Evolutionary conservation across 805 yeast genomes (phyloP).

Genomic region (Candida corydali): DNA sequence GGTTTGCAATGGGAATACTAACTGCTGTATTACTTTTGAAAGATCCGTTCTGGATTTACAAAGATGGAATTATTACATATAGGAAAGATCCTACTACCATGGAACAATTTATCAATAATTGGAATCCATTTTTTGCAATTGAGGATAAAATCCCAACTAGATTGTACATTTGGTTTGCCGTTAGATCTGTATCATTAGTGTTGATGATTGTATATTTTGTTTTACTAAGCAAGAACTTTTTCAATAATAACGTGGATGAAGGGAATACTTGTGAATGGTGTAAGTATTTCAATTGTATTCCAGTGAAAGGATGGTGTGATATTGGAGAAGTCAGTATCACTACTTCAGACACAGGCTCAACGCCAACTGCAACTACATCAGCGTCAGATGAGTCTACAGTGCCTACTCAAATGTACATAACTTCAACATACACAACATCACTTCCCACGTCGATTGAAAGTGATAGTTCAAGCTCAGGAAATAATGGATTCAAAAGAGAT

Average conservation of each 20-base stretch:
- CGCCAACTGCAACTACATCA: slow-evolving; percentile 8
- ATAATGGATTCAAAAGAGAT: not conserved
- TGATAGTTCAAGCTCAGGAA: not conserved
- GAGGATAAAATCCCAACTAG: slow-evolving; percentile 29
- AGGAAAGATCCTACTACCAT: slow-evolving; percentile 23
- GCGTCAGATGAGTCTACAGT: slow-evolving; percentile 7
- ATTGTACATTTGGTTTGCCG: slow-evolving; percentile 51
- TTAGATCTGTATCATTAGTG: slow-evolving; percentile 42
- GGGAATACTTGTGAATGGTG: slow-evolving; percentile 65
- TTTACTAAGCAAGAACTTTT: slow-evolving; percentile 46
- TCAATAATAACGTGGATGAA: slow-evolving; percentile 33
- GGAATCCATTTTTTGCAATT: slow-evolving; percentile 36
- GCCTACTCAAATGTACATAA: not conserved
- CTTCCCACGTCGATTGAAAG: slow-evolving; percentile 20
- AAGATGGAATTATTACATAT: slow-evolving; percentile 36
- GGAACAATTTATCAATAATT: slow-evolving; percentile 30
- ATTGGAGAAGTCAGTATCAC: slow-evolving; percentile 34
- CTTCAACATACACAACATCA: slow-evolving; percentile 5
- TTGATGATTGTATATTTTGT: slow-evolving; percentile 49
- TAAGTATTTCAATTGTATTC: slow-evolving; percentile 66
- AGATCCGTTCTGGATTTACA: slow-evolving; percentile 50
- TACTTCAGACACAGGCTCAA: slow-evolving; percentile 10
- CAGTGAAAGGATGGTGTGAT: slow-evolving; percentile 69
- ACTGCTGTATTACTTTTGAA: slow-evolving; percentile 47
- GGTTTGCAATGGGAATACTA: slow-evolving; percentile 59